Evolutionary conservation across 2,329 filamentous ascomycete genomes (phyloP).

Genomic region (Bipolaris zeicola): DNA sequence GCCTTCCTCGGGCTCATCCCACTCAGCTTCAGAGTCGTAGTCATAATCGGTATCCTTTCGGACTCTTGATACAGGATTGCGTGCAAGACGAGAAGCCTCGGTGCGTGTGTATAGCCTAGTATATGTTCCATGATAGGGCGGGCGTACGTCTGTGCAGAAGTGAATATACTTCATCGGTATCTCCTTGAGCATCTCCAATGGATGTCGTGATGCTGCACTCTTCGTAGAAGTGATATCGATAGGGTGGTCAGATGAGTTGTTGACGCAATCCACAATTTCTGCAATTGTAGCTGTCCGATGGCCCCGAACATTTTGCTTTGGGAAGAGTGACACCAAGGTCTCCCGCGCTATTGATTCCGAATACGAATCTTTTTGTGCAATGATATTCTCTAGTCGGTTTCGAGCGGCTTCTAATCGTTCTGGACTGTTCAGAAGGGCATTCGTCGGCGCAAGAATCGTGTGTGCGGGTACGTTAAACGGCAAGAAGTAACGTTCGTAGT

Average conservation of each 20-base stretch:
- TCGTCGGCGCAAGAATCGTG: constrained; percentile 69
- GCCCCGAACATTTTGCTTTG: constrained; percentile 20
- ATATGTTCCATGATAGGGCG: constrained; percentile 73
- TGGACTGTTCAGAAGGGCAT: constrained; percentile 39
- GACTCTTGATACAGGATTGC: constrained; percentile 60
- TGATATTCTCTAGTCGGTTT: constrained; percentile 36
- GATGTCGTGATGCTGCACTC: constrained; percentile 26
- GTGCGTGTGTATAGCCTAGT: constrained; percentile 62
- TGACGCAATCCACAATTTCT: constrained; percentile 52
- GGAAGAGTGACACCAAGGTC: constrained; percentile 26
- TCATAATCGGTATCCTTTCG: constrained; percentile 74
- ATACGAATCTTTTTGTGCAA: constrained; percentile 19
- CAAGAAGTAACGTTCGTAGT: constrained; percentile 70
- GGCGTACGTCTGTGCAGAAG: constrained; percentile 67
- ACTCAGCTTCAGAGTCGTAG: constrained; percentile 85
- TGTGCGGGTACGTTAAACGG: constrained; percentile 80
- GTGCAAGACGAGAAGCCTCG: constrained; percentile 56
- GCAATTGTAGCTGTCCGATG: constrained; percentile 29
- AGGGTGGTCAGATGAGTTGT: constrained; percentile 49
- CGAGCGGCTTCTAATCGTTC: constrained; percentile 35
- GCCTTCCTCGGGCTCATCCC: constrained; percentile 76
- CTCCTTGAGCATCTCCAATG: constrained; percentile 54
- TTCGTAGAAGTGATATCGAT: constrained; percentile 53
- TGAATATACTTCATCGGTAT: constrained; percentile 69
- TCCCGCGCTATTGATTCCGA: constrained; percentile 24